These are phyloP conservation scores for Teunomyces funiuensis DNA, from an alignment of 805 yeast species.

Conservation along the genomic window DNA sequence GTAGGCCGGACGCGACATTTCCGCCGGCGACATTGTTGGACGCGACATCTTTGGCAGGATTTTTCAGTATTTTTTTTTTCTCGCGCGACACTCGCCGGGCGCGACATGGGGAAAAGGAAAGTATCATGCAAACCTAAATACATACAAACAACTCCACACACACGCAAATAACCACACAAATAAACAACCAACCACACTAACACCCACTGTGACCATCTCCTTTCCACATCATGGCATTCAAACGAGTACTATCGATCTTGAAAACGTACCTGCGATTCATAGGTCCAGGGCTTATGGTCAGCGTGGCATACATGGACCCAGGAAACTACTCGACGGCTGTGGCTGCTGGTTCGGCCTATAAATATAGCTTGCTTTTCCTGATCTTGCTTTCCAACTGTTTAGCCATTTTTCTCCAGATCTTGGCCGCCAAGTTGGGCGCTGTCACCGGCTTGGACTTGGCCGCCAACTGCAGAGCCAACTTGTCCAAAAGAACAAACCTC, in stretches of 20 bases:
- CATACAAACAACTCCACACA: neutral
- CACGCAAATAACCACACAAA: no score
- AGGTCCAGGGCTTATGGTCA: slow-evolving; percentile 96
- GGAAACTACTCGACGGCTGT: slow-evolving; percentile 96
- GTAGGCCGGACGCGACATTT: slow-evolving; percentile 3
- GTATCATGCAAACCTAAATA: no score
- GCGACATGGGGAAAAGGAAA: no score
- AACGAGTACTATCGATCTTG: slow-evolving; percentile 12
- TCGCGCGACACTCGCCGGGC: slow-evolving; percentile 9
- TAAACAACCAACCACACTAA: no score
- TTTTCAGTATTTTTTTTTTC: no score
- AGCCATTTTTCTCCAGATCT: slow-evolving; percentile 82
- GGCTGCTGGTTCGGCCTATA: slow-evolving; percentile 86
- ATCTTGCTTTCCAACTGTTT: slow-evolving; percentile 76
- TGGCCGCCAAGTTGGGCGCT: slow-evolving; percentile 86
- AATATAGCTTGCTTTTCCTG: slow-evolving; percentile 75
- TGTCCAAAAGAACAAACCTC: slow-evolving; percentile 61
- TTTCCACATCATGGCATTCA: neutral
- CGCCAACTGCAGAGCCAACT: slow-evolving; percentile 74
- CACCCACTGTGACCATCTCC: slow-evolving; percentile 1
- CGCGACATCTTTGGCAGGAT: slow-evolving; percentile 22
- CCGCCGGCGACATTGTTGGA: slow-evolving; percentile 16
- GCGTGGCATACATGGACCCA: slow-evolving; percentile 96
- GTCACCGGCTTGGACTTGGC: slow-evolving; percentile 95
- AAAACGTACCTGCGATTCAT: slow-evolving; percentile 61